Conservation (phyloP, 2,329 filamentous ascomycete species). For the Arthrocladium fulminans region DNA sequence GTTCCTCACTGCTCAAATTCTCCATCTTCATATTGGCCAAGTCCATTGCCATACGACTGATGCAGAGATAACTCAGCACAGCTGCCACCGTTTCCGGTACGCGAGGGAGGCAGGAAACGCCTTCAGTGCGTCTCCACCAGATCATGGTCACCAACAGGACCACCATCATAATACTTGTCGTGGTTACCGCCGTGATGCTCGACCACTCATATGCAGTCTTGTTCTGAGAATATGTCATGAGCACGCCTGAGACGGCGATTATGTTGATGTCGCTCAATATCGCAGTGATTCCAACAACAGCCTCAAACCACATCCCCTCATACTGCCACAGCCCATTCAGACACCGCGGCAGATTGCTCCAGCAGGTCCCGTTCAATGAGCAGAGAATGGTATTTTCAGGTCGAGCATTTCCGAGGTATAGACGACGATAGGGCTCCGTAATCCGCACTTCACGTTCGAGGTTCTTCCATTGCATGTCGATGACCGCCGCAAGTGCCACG, state of each 20-base stretch:
- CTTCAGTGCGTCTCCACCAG: not conserved
- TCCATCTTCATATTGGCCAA: not conserved
- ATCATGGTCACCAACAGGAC: not conserved
- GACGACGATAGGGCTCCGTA: constrained; percentile 13
- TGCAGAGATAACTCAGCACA: not conserved
- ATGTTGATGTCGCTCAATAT: constrained; percentile 16
- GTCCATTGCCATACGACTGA: not conserved
- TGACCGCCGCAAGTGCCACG: constrained; percentile 8
- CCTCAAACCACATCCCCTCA: constrained; percentile 10
- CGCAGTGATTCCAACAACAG: constrained; percentile 11
- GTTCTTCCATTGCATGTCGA: constrained; percentile 12
- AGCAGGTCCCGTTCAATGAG: constrained; percentile 9
- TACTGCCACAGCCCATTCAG: not conserved
- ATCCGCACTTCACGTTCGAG: constrained; percentile 15
- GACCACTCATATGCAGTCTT: not conserved
- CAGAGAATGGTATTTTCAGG: constrained; percentile 2
- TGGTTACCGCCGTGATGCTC: not conserved
- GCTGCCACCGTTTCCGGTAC: constrained; percentile 1
- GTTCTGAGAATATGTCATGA: constrained; percentile 9
- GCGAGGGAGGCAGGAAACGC: not conserved
- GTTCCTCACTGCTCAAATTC: not conserved
- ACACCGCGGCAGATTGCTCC: not conserved
- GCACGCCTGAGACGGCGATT: constrained; percentile 13
- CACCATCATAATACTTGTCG: not conserved
- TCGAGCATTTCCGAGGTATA: constrained; percentile 2